These are phyloP conservation scores for Cicer judaicum DNA, from an alignment of 306 rosid genomes.

Conservation along the genomic window DNA sequence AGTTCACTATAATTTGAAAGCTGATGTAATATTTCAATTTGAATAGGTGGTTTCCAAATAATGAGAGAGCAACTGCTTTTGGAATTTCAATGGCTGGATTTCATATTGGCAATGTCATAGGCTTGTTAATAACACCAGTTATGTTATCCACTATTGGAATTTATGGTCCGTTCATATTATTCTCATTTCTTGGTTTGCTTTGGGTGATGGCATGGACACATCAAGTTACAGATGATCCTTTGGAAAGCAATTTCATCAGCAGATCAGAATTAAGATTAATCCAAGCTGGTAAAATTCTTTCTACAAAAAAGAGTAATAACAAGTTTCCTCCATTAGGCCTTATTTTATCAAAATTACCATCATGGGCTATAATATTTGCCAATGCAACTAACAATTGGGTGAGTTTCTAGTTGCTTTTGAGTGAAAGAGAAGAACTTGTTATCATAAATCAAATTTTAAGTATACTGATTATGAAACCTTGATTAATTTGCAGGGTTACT, in stretches of 20 bases:
- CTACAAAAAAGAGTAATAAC: conserved; percentile 41
- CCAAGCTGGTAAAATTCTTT: conserved; percentile 70
- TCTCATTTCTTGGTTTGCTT: conserved; percentile 76
- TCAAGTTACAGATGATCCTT: conserved; percentile 74
- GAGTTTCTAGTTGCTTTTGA: conserved; percentile 48
- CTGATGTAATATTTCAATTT: conserved; percentile 32
- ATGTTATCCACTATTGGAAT: conserved; percentile 78
- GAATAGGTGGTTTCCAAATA: conserved; percentile 86
- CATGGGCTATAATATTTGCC: conserved; percentile 90
- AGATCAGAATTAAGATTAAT: conserved; percentile 69
- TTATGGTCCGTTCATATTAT: conserved; percentile 81
- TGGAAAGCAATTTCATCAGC: conserved; percentile 61
- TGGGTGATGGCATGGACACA: conserved; percentile 70
- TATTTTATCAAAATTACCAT: conserved; percentile 77
- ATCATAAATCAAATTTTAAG: conserved; percentile 4
- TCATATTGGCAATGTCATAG: conserved; percentile 89
- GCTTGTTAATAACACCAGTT: conserved; percentile 80
- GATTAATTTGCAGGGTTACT: conserved; percentile 77
- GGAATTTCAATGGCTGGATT: conserved; percentile 97
- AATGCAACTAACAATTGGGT: conserved; percentile 94
- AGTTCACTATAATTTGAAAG: conserved; percentile 9
- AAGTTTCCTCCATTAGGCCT: conserved; percentile 66
- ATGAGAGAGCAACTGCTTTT: conserved; percentile 91
- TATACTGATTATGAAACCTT: conserved; percentile 37
- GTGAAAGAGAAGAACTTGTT: conserved; percentile 6